These are phyloP conservation scores for Sherardia arvensis DNA, from an alignment of 257 asterid genomes.

Conservation along the genomic window DNA sequence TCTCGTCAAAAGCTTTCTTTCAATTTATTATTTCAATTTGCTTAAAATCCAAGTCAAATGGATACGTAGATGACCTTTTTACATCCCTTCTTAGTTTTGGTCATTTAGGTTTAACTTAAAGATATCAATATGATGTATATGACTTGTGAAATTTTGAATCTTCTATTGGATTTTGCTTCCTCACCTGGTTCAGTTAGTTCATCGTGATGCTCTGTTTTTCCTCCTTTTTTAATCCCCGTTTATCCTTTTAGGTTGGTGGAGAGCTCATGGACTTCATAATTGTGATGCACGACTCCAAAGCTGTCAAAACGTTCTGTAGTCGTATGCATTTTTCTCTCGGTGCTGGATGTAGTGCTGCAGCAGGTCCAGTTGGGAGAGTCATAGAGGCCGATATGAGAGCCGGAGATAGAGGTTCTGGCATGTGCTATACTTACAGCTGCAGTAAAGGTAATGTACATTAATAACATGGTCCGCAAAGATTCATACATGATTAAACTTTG, in stretches of 20 bases:
- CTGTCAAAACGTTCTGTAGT: constrained; percentile 93
- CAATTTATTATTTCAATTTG: background rate
- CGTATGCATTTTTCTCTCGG: constrained; percentile 99
- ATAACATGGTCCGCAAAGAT: background rate
- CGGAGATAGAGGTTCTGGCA: constrained; percentile 97
- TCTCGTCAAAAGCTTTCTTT: background rate
- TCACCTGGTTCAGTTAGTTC: background rate
- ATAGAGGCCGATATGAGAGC: constrained; percentile 96
- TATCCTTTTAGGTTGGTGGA: constrained; percentile 60
- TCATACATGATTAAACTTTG: background rate
- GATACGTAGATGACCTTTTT: background rate
- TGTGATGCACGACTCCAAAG: constrained; percentile 78
- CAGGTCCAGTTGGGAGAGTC: constrained; percentile 96
- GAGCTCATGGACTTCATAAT: constrained; percentile 95
- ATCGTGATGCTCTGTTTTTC: background rate
- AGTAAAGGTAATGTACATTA: constrained; percentile 66
- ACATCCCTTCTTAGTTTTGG: background rate
- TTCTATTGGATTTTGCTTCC: background rate
- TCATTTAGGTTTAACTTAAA: background rate
- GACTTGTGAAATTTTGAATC: background rate
- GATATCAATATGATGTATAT: background rate
- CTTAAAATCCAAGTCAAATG: background rate
- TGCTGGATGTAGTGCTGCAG: constrained; percentile 99
- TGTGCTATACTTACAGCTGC: constrained; percentile 98
- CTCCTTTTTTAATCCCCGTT: constrained; percentile 5